Evolutionary conservation across 179 eudicot genomes (phyloP).

Genomic region (Gypsophila paniculata): DNA sequence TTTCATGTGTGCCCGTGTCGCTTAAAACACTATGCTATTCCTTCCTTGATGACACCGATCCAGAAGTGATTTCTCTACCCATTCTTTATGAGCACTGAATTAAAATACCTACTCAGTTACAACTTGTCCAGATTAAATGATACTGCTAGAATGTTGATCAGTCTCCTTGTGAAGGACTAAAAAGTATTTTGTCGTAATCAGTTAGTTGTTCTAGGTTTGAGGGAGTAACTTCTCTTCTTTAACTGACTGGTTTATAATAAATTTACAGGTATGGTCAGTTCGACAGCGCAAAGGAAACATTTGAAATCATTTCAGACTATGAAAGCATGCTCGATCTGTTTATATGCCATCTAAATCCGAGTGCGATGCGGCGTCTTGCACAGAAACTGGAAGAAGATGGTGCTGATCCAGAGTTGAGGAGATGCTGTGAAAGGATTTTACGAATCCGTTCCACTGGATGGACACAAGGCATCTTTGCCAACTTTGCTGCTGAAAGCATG

Average conservation of each 20-base stretch:
- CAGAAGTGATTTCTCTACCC: not conserved
- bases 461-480: slow-evolving; percentile 99
- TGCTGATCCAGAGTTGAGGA: slow-evolving; percentile 73
- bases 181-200: not conserved
- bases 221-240: not conserved
- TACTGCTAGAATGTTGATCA: not conserved
- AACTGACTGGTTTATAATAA: slow-evolving; percentile 3
- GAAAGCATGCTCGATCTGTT: slow-evolving; percentile 95
- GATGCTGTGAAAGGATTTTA: slow-evolving; percentile 89
- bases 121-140: not conserved
- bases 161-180: not conserved
- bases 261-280: slow-evolving; percentile 90
- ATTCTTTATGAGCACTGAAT: not conserved
- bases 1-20: not conserved
- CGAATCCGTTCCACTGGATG: slow-evolving; percentile 95
- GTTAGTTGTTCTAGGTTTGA: not conserved
- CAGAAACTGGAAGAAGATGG: slow-evolving; percentile 93
- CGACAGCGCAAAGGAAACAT: slow-evolving; percentile 98
- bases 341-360: slow-evolving; percentile 96
- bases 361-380: slow-evolving; percentile 97
- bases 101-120: not conserved
- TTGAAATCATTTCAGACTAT: slow-evolving; percentile 82
- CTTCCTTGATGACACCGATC: not conserved
- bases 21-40: slow-evolving; percentile 2
- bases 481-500: slow-evolving; percentile 99